phyloP scores from a whole-genome alignment of 495 filamentous ascomycete genomes.

The Cairneyella variabilis region DNA sequence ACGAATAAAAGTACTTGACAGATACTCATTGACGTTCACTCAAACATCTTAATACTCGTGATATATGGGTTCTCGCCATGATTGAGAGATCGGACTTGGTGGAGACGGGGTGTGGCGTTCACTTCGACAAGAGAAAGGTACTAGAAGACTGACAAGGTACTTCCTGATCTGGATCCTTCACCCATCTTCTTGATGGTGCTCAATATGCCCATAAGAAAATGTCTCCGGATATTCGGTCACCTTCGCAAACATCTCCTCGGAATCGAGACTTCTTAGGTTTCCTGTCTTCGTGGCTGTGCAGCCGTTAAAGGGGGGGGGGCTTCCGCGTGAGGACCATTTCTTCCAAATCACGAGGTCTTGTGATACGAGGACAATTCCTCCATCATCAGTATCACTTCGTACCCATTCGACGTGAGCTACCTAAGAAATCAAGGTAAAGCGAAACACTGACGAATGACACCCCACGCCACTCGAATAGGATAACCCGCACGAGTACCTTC shows the following conservation, averaged over 20 bases:
- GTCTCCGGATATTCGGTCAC: too few species aligned
- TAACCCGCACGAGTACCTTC: too few species aligned
- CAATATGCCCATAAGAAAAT: too few species aligned
- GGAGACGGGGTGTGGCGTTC: constrained; percentile 2
- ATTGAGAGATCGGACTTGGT: background rate
- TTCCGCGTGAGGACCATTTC: background rate
- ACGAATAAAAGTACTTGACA: constrained; percentile 22
- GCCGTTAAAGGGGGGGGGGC: background rate
- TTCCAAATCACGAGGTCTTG: background rate
- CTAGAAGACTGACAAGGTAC: too few species aligned
- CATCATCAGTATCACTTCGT: background rate
- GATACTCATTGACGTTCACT: constrained; percentile 11
- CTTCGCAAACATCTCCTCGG: too few species aligned
- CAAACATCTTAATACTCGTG: background rate
- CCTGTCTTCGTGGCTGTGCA: too few species aligned
- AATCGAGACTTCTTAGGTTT: too few species aligned
- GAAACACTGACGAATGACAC: background rate
- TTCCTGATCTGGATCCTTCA: too few species aligned
- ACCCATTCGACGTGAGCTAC: too few species aligned
- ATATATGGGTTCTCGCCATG: background rate
- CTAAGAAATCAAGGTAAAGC: background rate
- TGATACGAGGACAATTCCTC: background rate
- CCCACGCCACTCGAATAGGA: background rate
- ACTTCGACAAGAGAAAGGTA: too few species aligned
- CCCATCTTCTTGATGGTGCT: too few species aligned